Evolutionary conservation across 2,329 filamentous ascomycete genomes (phyloP), one percentile per base, ranked within the genome.

Genomic region (Diplodia intermedia): DNA sequence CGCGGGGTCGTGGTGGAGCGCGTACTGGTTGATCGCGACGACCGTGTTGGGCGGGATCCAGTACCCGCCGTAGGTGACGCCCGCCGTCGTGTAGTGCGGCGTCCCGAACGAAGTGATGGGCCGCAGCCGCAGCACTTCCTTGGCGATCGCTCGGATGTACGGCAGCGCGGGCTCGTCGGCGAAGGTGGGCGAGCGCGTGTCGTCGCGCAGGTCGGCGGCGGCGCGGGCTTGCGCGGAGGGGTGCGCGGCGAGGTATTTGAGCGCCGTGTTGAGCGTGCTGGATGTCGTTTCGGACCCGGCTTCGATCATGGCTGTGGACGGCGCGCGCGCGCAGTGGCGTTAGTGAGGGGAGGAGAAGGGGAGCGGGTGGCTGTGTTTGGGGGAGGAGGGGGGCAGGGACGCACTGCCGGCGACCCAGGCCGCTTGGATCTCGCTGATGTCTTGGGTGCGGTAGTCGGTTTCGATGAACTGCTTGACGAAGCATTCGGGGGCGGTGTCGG

Each of bases 381-480:
- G 40, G 40, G 47, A 11, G 8, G 47, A 7, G 47, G n/a, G 2
- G 5, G 47, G n/a, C n/a, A 8, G 11, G n/a, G 26, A 54, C 71
- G 69, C 3, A 62, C 72, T 75, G 7, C 77, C 77, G 0, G 78
- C 77, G 4, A 79, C 69, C 53, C 76, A 79, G 1, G 77, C 76
- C 3, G 75, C 76, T 69, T 79, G 76, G 3, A 78, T 70, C 53
- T 79, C 77, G 49, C 68, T 73, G 53, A 79, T 75, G 4, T 76
- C 77, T 61, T 78, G 75, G 18, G 73, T 73, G 20, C 74, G 88
- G 50, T 77, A 77, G 40, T 73, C 72, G 31, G 68, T 73, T 43
- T 76, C 74, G 52, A 78, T 74, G 67, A 78, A 70, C 47, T 77
- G 75, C 62, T 77, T 77, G 11, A 75, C 75, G 53, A 77, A 78